Evolutionary conservation across 306 rosid genomes (phyloP).

Genomic region (Spatholobus suberectus): DNA sequence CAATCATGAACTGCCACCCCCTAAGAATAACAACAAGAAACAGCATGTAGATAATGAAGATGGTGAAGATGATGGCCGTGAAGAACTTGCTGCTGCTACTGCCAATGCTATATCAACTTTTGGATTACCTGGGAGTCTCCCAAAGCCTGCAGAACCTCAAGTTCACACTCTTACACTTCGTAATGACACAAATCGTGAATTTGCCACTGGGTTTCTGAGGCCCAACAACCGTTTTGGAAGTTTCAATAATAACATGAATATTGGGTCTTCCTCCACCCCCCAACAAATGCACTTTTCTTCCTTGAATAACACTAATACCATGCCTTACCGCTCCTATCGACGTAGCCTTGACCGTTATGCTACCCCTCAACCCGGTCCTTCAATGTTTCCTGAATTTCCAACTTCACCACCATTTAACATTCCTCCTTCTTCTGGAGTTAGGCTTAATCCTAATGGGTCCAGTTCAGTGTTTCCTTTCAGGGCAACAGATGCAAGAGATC

Average conservation of each 20-base stretch:
- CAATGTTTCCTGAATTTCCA: neutral
- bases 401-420: too few species aligned
- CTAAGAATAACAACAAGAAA: neutral
- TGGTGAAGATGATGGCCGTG: neutral
- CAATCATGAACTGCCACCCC: constrained; percentile 65
- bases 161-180: constrained; percentile 40
- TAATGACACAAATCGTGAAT: constrained; percentile 37
- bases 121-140: constrained; percentile 38
- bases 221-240: constrained; percentile 44
- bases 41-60: neutral
- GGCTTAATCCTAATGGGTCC: constrained; percentile 35
- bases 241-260: constrained; percentile 47
- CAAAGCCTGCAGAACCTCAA: constrained; percentile 23
- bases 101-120: neutral
- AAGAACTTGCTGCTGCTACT: neutral
- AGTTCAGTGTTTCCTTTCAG: neutral
- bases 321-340: constrained; percentile 51
- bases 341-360: constrained; percentile 37
- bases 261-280: constrained; percentile 52
- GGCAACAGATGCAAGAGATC: neutral
- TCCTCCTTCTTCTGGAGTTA: neutral
- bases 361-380: neutral
- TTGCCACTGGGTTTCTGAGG: constrained; percentile 44
- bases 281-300: constrained; percentile 50
- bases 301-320: constrained; percentile 28